Evolutionary conservation across 768 basidiomycete genomes (phyloP).

Genomic region (Suillus decipiens): DNA sequence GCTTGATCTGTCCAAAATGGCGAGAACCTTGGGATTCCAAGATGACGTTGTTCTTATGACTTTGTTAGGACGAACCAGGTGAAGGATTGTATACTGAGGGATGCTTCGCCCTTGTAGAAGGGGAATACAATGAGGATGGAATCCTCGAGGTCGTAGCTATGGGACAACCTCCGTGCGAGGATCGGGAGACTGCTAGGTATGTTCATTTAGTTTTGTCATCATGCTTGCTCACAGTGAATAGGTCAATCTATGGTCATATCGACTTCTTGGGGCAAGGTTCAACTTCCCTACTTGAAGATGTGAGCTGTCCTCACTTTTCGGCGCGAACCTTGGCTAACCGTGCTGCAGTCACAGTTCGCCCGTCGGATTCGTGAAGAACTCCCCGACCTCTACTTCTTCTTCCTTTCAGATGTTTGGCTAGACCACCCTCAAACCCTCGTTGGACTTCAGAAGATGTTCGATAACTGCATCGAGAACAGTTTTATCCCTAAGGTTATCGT

Average conservation of each 20-base stretch:
- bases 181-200: slow-evolving; percentile 79
- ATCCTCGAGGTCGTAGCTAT: slow-evolving; percentile 89
- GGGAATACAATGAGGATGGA: slow-evolving; percentile 93
- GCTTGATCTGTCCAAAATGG: slow-evolving; percentile 86
- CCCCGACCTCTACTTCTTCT: slow-evolving; percentile 82
- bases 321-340: slow-evolving; percentile 5
- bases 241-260: slow-evolving; percentile 93
- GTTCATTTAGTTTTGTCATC: slow-evolving; percentile 16
- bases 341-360: slow-evolving; percentile 56
- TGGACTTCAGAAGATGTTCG: slow-evolving; percentile 84
- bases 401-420: slow-evolving; percentile 95
- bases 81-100: slow-evolving; percentile 97
- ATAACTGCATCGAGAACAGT: slow-evolving; percentile 83
- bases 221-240: slow-evolving; percentile 32
- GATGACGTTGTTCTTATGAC: slow-evolving; percentile 10
- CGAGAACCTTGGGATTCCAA: slow-evolving; percentile 36
- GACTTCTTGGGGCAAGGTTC: slow-evolving; percentile 97
- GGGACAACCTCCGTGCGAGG: slow-evolving; percentile 96
- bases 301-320: slow-evolving; percentile 36
- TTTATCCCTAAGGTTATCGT: slow-evolving; percentile 90
- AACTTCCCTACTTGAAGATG: slow-evolving; percentile 89
- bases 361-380: slow-evolving; percentile 67
- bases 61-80: slow-evolving; percentile 75
- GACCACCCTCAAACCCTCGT: slow-evolving; percentile 83
- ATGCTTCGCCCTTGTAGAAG: slow-evolving; percentile 92